Percentiles rank a stretch among this genome's conserved stretches.
Evolutionary conservation across 495 filamentous ascomycete species (phyloP).

Genomic region (Cetradonia linearis): DNA sequence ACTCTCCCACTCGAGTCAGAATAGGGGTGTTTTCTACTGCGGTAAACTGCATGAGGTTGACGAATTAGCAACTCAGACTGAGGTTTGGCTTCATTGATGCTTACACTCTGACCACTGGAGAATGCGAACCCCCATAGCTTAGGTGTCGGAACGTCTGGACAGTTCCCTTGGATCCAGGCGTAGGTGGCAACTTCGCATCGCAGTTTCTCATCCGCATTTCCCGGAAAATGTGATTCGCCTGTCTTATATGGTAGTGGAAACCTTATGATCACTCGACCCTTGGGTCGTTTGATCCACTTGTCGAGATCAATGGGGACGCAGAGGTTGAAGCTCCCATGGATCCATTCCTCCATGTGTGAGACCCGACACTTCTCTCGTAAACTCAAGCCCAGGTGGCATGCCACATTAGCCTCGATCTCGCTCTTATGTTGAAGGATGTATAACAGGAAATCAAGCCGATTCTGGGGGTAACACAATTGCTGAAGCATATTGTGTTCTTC

Average conservation of each 20-base stretch:
- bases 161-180: conserved; percentile 32
- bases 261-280: conserved; percentile 28
- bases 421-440: conserved; percentile 6
- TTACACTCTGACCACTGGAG: conserved; percentile 22
- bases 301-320: conserved; percentile 32
- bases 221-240: conserved; percentile 29
- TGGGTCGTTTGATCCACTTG: conserved; percentile 8
- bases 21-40: no score
- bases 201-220: conserved; percentile 35
- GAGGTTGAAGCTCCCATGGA: conserved; percentile 36
- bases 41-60: neutral
- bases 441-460: conserved; percentile 13
- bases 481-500: no score
- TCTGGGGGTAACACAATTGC: no score
- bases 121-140: conserved; percentile 33
- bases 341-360: conserved; percentile 28
- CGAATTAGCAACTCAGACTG: neutral
- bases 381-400: conserved; percentile 24
- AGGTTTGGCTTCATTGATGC: neutral
- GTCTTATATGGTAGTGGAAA: conserved; percentile 33
- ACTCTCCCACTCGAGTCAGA: no score
- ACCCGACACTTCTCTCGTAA: conserved; percentile 23
- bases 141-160: conserved; percentile 29
- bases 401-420: conserved; percentile 25
- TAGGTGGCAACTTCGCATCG: conserved; percentile 33